Evolutionary conservation across 2,329 filamentous ascomycete genomes (phyloP), one percentile per base, ranked within the genome.

Genomic region (Pezicula neosporulosa): DNA sequence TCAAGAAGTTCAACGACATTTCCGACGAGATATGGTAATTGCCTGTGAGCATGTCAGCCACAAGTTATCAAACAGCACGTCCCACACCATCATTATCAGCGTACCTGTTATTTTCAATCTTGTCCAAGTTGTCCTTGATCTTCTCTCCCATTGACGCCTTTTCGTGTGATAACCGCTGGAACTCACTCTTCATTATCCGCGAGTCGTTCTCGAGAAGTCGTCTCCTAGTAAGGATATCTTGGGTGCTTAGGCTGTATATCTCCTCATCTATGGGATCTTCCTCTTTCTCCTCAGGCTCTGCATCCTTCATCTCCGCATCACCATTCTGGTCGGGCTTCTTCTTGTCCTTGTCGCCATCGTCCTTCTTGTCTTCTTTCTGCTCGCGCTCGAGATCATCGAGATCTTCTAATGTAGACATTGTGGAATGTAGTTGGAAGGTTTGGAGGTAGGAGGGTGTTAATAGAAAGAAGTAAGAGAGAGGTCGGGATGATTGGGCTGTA

Each of bases 31-130:
- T 99, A 99, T 38, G 94, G 94, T 66, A 99, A 80, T 86, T 99
- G 94, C 68, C 92, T 97, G 63, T 15, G 33, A 52, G 52, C 47
- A 39, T 38, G 47, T 63, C 50, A 57, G 52, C 41, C 27, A 48
- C 16, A 18, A 24, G 37, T 33, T 45, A 43, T 42, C 12, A 27
- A 21, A 36, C 24, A 44, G 15, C 12, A n/a, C 2, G 16, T 21
- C 47, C 28, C 38, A 41, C 27, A 37, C 46, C 15, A 53, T 39
- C 47, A 47, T 10, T 4, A 47, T 36, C 50, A 43, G 62, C 79
- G 60, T 77, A 96, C 92, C 91, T 84, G 78, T 99, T 99, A 75
- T 99, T 97, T 61, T 95, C 92, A 66, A 99, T 99, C 83, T 99
- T 99, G 63, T 99, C 95, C 66, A 90, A 76, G 67, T 99, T 99